Base-by-base conservation (phyloP, 2,329 filamentous ascomycete genomes). In the Blastomyces silverae region DNA sequence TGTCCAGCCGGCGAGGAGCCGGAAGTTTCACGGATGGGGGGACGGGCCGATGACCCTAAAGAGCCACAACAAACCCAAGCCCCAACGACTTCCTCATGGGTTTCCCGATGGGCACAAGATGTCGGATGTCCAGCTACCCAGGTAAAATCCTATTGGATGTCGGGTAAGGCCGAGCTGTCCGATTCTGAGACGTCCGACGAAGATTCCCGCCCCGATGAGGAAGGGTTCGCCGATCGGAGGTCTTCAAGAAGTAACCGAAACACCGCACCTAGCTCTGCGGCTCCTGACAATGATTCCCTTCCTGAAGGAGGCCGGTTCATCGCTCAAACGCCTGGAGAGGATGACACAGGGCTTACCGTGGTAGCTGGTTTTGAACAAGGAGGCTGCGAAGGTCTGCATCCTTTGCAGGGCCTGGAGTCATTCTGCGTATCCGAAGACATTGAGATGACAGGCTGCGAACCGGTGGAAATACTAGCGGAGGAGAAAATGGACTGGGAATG, bases 361-460 rank as follows among this genome's bases (percentile, higher is more conserved):
- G 37, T 13, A n/a, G 28, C 17, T 1, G 53, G 17, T 15, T n/a
- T 31, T 56, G 31, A 56, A n/a, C 53, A 56, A 56, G 4, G 31
- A 56, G 4, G 31, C 15, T 56, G 28, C 15, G 52, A 20, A 5
- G 28, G 2, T 4, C 15, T 34, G 7, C 20, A 56, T 37, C 57
- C 44, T 22, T 2, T 10, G 11, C 17, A 60, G 31, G 28, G 28
- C 17, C 57, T 46, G 8, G 31, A 42, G 8, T 28, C n/a, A 11
- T 11, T 34, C 28, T 28, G 11, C 15, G 6, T 48, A 10, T 28
- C 39, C n/a, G 39, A 60, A 39, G 57, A 60, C 25, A 37, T 60
- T 15, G 57, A 42, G 13, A 60, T 60, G 57, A 22, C n/a, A 37
- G 37, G 28, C 37, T 46, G 39, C n/a, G 57, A 42, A 46, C n/a